Percentiles rank a stretch among this genome's conserved stretches.
Conservation (phyloP, 441 rosid species). For the Populus hybrid region DNA sequence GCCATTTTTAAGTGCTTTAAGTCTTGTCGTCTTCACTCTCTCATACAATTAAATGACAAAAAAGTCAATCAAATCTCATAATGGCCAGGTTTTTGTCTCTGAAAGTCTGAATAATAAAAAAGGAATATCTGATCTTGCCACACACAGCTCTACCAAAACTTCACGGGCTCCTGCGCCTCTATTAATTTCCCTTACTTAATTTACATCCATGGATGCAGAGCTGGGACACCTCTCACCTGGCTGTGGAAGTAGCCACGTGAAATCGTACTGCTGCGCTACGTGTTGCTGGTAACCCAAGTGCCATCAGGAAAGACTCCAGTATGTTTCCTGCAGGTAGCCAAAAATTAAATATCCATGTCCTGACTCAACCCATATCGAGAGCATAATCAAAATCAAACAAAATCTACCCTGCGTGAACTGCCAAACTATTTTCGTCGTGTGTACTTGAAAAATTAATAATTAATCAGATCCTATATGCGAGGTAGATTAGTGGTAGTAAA, state of each 20-base stretch:
- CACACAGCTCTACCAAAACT: not conserved
- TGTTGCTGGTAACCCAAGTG: not conserved
- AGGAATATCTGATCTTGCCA: not conserved
- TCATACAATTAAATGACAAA: slow-evolving; percentile 1
- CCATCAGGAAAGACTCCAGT: not conserved
- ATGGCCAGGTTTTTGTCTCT: slow-evolving; percentile 6
- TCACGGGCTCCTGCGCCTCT: not conserved
- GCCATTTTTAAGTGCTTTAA: slow-evolving; percentile 27
- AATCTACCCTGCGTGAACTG: not conserved
- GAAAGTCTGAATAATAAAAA: not conserved
- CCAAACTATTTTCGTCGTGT: not conserved
- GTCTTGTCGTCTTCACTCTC: slow-evolving; percentile 2
- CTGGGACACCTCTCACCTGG: not conserved
- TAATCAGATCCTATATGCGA: not conserved
- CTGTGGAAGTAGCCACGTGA: slow-evolving; percentile 32
- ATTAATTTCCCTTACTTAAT: not conserved
- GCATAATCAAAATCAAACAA: not conserved
- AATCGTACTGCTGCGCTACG: not conserved
- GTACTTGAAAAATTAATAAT: not conserved
- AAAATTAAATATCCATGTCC: not conserved
- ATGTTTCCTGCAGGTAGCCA: not conserved
- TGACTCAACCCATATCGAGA: not conserved
- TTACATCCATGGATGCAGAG: not conserved
- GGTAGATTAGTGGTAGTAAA: not conserved
- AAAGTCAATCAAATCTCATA: slow-evolving; percentile 12